phyloP scores from a whole-genome alignment of 2,329 filamentous ascomycete species.

The Myriosclerotinia curreyana region DNA sequence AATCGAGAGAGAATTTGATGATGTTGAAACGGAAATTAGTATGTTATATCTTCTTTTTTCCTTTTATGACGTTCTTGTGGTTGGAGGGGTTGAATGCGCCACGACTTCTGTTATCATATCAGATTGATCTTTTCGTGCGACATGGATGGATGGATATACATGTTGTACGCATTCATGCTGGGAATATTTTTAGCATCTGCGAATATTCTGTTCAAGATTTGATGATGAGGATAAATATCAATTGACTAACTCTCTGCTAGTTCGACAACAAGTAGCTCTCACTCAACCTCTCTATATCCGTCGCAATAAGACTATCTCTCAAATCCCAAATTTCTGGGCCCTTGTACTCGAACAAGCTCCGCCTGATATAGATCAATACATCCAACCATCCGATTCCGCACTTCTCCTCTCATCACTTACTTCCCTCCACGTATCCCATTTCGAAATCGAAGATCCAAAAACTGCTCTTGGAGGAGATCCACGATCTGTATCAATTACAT shows the following conservation, averaged over 20 bases:
- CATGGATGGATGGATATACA: background rate
- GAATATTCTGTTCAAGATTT: background rate
- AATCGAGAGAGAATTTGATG: constrained; percentile 80
- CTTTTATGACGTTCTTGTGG: background rate
- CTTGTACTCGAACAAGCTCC: constrained; percentile 86
- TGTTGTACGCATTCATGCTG: background rate
- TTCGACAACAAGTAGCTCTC: constrained; percentile 69
- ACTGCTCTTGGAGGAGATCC: constrained; percentile 63
- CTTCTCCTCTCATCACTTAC: constrained; percentile 68
- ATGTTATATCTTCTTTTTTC: constrained; percentile 33
- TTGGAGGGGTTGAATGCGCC: constrained; percentile 18
- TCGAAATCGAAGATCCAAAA: constrained; percentile 65
- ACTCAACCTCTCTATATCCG: constrained; percentile 71
- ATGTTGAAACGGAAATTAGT: constrained; percentile 81
- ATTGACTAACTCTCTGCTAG: constrained; percentile 43
- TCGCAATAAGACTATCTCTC: constrained; percentile 65
- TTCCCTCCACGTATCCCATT: constrained; percentile 70
- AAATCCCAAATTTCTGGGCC: constrained; percentile 91
- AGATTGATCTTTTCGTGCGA: constrained; percentile 1
- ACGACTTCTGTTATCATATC: constrained; percentile 18
- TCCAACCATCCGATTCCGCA: constrained; percentile 75
- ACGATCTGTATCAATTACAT: constrained; percentile 71
- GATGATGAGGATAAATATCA: background rate
- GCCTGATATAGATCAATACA: constrained; percentile 80
- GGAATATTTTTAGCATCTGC: background rate